These are phyloP conservation scores for Parathielavia appendiculata DNA, from an alignment of 495 filamentous ascomycete genomes.

Conservation along the genomic window DNA sequence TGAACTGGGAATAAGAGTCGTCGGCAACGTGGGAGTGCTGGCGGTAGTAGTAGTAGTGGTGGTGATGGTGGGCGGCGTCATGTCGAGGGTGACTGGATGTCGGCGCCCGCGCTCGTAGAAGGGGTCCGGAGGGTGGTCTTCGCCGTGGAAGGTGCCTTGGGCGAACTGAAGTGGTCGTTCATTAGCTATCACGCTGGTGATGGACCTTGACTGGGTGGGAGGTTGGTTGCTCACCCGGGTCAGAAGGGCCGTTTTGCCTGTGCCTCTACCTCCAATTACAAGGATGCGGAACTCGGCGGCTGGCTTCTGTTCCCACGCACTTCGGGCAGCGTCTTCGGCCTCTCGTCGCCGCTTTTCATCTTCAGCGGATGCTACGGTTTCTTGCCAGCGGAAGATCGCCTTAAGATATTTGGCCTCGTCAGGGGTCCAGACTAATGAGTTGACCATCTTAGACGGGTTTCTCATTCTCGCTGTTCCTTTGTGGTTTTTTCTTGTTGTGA, in stretches of 20 bases:
- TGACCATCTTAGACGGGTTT: conserved; percentile 21
- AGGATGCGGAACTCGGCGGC: conserved; percentile 39
- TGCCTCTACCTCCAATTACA: conserved; percentile 37
- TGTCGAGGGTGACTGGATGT: conserved; percentile 30
- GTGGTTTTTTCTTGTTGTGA: neutral
- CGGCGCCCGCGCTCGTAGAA: conserved; percentile 33
- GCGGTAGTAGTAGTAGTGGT: neutral
- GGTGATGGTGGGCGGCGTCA: neutral
- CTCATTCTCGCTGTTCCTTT: neutral
- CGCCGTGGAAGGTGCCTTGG: conserved; percentile 24
- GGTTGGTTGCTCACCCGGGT: conserved; percentile 29
- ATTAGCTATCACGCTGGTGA: neutral
- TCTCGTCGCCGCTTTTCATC: conserved; percentile 11
- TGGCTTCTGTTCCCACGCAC: conserved; percentile 9
- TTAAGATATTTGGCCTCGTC: conserved; percentile 43
- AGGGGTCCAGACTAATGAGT: conserved; percentile 35
- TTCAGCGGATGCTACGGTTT: conserved; percentile 16
- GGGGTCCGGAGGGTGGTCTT: conserved; percentile 24
- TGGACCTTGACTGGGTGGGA: neutral
- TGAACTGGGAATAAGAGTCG: neutral
- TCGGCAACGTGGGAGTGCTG: neutral
- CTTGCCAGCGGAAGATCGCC: conserved; percentile 41
- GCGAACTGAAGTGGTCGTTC: conserved; percentile 30
- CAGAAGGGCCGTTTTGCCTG: conserved; percentile 42
- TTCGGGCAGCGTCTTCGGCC: conserved; percentile 1